Evolutionary conservation across 768 basidiomycete species (phyloP).

Genomic region (Pseudohyphozyma bogoriensis): DNA sequence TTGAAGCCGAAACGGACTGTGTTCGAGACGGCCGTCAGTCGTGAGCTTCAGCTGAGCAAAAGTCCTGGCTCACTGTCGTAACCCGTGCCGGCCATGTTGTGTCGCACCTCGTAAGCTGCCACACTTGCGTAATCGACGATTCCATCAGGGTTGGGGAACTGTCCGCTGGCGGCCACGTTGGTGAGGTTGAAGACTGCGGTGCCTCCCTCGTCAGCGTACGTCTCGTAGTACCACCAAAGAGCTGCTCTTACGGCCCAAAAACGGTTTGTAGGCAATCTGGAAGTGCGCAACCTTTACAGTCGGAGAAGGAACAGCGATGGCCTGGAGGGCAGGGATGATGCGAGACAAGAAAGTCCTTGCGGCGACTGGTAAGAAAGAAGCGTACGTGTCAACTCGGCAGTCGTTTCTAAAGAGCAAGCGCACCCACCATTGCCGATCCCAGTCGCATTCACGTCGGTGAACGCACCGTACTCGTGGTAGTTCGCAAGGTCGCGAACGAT

Average conservation of each 20-base stretch:
- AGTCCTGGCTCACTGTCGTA: not conserved
- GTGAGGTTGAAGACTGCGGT: slow-evolving; percentile 84
- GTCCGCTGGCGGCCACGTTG: slow-evolving; percentile 38
- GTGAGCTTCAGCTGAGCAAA: not conserved
- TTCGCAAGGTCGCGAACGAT: slow-evolving; percentile 65
- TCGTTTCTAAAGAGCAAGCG: not conserved
- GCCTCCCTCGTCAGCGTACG: no score
- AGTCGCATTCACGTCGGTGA: slow-evolving; percentile 48
- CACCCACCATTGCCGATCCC: slow-evolving; percentile 69
- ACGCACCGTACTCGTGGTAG: slow-evolving; percentile 68
- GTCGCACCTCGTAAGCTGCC: slow-evolving; percentile 29
- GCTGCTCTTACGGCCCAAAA: slow-evolving; percentile 79
- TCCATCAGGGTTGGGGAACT: slow-evolving; percentile 8
- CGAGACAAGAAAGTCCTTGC: slow-evolving; percentile 67
- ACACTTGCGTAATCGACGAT: slow-evolving; percentile 35
- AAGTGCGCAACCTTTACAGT: slow-evolving; percentile 68
- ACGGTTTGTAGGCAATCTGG: slow-evolving; percentile 78
- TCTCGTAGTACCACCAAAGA: no score
- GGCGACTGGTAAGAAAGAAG: slow-evolving; percentile 51
- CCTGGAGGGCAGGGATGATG: slow-evolving; percentile 59
- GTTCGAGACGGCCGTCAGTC: not conserved
- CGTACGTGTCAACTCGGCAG: not conserved
- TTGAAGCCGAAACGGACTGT: slow-evolving; percentile 33
- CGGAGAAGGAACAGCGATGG: slow-evolving; percentile 67
- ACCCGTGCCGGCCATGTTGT: slow-evolving; percentile 1